Conservation (phyloP, 768 basidiomycete genomes). For the Gelatoporia subvermispora region DNA sequence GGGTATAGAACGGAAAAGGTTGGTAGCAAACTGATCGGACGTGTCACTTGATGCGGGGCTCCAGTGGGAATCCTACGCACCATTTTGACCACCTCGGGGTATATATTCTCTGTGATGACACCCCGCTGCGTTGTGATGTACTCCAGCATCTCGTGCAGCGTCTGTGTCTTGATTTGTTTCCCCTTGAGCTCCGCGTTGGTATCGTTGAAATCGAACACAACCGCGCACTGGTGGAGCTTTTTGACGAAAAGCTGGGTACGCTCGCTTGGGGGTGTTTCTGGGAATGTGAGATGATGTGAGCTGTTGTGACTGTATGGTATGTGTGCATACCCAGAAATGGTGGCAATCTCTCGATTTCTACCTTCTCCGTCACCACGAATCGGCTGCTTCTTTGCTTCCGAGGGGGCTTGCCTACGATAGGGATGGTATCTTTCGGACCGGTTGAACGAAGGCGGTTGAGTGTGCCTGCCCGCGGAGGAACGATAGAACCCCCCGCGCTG, state of each 20-base stretch:
- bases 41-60: slow-evolving; percentile 1
- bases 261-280: slow-evolving; percentile 87
- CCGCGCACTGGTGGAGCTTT: slow-evolving; percentile 94
- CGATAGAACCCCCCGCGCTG: slow-evolving; percentile 46
- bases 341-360: slow-evolving; percentile 92
- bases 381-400: slow-evolving; percentile 96
- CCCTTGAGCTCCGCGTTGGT: slow-evolving; percentile 92
- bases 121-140: slow-evolving; percentile 96
- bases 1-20: slow-evolving; percentile 99
- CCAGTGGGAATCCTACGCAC: slow-evolving; percentile 41
- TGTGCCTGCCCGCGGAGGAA: slow-evolving; percentile 63
- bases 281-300: slow-evolving; percentile 7
- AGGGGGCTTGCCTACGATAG: slow-evolving; percentile 92
- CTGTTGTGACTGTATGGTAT: not conserved
- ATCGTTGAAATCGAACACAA: slow-evolving; percentile 98
- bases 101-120: slow-evolving; percentile 94
- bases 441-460: slow-evolving; percentile 57
- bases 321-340: slow-evolving; percentile 72
- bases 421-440: slow-evolving; percentile 93
- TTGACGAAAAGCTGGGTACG: slow-evolving; percentile 88
- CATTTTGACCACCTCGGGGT: slow-evolving; percentile 99
- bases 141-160: slow-evolving; percentile 96
- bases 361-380: slow-evolving; percentile 93
- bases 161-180: slow-evolving; percentile 98
- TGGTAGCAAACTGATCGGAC: slow-evolving; percentile 78